Conservation (phyloP, 108 stramenopile species). For the Tribonema minus region DNA sequence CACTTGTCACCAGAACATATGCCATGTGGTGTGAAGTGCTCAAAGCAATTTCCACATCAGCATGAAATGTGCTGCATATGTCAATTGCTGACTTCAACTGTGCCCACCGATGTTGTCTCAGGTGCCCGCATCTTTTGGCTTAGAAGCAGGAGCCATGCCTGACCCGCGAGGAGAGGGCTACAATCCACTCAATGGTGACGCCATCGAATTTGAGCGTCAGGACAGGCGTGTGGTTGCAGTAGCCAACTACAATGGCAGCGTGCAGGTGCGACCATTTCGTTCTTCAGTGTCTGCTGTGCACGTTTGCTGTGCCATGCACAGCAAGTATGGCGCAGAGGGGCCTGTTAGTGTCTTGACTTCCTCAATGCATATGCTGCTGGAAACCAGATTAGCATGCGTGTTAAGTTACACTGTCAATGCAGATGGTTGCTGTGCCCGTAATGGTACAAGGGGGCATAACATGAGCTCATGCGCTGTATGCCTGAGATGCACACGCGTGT, state of each 20-base stretch:
- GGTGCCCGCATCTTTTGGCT: neutral
- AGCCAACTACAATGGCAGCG: neutral
- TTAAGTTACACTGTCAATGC: no score
- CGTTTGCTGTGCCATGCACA: neutral
- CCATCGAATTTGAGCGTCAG: neutral
- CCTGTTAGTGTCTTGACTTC: no score
- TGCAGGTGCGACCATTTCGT: neutral
- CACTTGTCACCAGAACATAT: neutral
- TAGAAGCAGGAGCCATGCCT: neutral
- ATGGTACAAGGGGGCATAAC: no score
- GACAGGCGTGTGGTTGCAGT: neutral
- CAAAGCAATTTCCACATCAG: neutral
- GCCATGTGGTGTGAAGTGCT: neutral
- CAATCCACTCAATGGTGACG: neutral
- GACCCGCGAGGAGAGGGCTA: neutral
- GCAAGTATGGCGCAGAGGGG: no score
- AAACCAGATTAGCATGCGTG: neutral
- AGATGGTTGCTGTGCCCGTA: no score
- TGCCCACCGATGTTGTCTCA: neutral
- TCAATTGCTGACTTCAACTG: neutral
- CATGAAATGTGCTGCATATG: neutral
- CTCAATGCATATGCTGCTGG: no score
- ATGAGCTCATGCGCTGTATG: no score
- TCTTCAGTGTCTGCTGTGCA: neutral
- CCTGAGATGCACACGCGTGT: no score